Base-by-base conservation (phyloP, 495 filamentous ascomycete genomes). In the Penicillium angulare region DNA sequence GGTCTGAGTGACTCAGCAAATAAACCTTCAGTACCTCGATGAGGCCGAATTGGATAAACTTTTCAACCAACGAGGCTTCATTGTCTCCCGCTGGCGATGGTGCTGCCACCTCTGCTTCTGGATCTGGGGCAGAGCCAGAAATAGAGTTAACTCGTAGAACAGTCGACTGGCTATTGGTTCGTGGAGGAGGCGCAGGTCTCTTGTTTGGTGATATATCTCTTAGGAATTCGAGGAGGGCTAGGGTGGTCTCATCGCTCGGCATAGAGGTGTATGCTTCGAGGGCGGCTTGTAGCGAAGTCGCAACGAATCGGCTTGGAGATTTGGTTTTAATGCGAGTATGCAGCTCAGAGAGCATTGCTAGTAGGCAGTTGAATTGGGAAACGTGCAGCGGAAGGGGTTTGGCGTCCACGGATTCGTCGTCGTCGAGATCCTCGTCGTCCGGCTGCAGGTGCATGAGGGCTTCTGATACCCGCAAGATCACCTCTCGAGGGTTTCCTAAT, bases 401-500 rank as follows among this genome's bases (percentile, higher is more conserved):
- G 20, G 43, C 35, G 3, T 46, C 35, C 3, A 27, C 38, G 1
- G 65, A 68, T 2, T 72, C 73, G 26, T 46, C 21, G 12, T 80
- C 76, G 3, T 77, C 73, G 10, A 81, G 73, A 38, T 46, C 74
- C 2, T 80, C 67, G 21, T 86, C 74, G 26, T 75, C 77, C 5
- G 74, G 65, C 22, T 82, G 79, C 42, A 88, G 69, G 27, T 75
- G 58, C 56, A 85, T 73, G 48, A 93, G 69, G 6, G 80, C 79
- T 59, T 95, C 89, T 26, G 89, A 86, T 7, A 92, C 83, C 50
- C 95, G 93, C 50, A 98, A 74, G 33, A 96, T 87, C 31, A 97
- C 93, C 63, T 98, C 93, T 45, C 93, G 77, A 0, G 93, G 95
- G 58, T 97, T 98, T 18, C 93, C 93, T 42, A 92, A 71, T 8